A percentile compares a stretch with the other conserved stretches of the same genome.
phyloP scores from a whole-genome alignment of 768 basidiomycete species.

The Cyclocybe aegerita region DNA sequence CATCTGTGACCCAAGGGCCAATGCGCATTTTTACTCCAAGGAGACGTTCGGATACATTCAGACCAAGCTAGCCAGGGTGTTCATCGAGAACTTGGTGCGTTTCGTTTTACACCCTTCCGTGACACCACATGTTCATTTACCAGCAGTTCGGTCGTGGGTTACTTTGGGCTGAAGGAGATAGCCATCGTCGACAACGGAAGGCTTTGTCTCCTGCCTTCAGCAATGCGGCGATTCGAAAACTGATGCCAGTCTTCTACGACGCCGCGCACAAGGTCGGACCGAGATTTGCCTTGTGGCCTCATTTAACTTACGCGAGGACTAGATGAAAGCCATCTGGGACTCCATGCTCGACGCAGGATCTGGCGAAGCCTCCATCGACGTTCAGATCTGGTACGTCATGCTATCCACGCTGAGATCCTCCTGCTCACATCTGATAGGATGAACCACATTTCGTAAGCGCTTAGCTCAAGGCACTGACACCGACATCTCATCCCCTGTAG shows the following conservation, averaged over 20 bases:
- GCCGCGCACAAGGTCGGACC: slow-evolving; percentile 45
- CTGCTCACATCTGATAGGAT: slow-evolving; percentile 26
- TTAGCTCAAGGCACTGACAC: not conserved
- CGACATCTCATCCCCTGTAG: slow-evolving; percentile 23
- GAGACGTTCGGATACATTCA: slow-evolving; percentile 52
- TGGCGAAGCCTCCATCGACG: slow-evolving; percentile 38
- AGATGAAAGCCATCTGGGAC: slow-evolving; percentile 35
- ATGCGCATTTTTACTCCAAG: slow-evolving; percentile 47
- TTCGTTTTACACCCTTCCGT: not conserved
- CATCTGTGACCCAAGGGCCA: slow-evolving; percentile 49
- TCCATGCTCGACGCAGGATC: slow-evolving; percentile 22
- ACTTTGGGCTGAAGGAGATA: slow-evolving; percentile 43
- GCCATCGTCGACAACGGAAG: slow-evolving; percentile 50
- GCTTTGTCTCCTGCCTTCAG: slow-evolving; percentile 52
- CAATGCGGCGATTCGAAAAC: slow-evolving; percentile 45
- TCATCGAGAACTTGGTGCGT: slow-evolving; percentile 40
- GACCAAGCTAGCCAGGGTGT: slow-evolving; percentile 28
- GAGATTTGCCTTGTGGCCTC: not conserved
- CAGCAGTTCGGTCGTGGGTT: slow-evolving; percentile 39
- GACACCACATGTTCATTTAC: not conserved
- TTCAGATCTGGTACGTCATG: slow-evolving; percentile 41
- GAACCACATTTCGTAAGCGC: slow-evolving; percentile 42
- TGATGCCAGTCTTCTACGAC: slow-evolving; percentile 49
- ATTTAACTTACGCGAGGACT: slow-evolving; percentile 1
- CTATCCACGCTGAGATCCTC: not conserved